phyloP scores from a whole-genome alignment of 768 basidiomycete genomes.

The Tubosaeta brunneosetosa region DNA sequence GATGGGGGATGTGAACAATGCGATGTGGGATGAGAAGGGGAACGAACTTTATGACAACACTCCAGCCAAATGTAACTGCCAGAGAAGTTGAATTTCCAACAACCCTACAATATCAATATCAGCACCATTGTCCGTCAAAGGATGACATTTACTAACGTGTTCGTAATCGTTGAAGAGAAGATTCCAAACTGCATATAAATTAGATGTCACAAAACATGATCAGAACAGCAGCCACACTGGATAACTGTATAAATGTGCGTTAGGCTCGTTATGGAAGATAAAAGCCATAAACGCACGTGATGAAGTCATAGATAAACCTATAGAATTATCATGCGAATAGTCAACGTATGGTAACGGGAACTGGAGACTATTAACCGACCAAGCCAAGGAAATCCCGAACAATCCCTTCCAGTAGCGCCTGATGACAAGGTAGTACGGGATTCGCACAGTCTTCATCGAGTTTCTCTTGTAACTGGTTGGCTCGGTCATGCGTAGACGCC shows the following conservation, averaged over 20 bases:
- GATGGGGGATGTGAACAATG: slow-evolving; percentile 5
- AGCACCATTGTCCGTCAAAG: background rate
- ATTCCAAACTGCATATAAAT: slow-evolving; percentile 57
- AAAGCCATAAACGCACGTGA: slow-evolving; percentile 46
- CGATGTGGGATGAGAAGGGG: background rate
- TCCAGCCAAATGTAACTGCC: slow-evolving; percentile 74
- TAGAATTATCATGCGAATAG: background rate
- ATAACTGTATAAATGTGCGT: slow-evolving; percentile 39
- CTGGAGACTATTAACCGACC: slow-evolving; percentile 38
- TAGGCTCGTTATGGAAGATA: background rate
- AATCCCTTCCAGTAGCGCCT: slow-evolving; percentile 78
- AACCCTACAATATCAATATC: slow-evolving; percentile 33
- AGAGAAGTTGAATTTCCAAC: slow-evolving; percentile 51
- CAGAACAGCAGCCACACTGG: slow-evolving; percentile 44
- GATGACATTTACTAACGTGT: slow-evolving; percentile 41
- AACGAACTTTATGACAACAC: slow-evolving; percentile 73
- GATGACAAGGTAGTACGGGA: slow-evolving; percentile 74
- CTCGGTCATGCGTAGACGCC: slow-evolving; percentile 84
- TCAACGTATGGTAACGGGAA: background rate
- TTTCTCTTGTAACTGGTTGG: slow-evolving; percentile 69
- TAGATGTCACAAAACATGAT: background rate
- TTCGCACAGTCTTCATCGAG: slow-evolving; percentile 69
- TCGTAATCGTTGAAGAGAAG: slow-evolving; percentile 73
- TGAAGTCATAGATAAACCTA: slow-evolving; percentile 79
- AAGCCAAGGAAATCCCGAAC: slow-evolving; percentile 68